Conservation (phyloP, 164 flowering plant species). For the Umbellularia californica region DNA sequence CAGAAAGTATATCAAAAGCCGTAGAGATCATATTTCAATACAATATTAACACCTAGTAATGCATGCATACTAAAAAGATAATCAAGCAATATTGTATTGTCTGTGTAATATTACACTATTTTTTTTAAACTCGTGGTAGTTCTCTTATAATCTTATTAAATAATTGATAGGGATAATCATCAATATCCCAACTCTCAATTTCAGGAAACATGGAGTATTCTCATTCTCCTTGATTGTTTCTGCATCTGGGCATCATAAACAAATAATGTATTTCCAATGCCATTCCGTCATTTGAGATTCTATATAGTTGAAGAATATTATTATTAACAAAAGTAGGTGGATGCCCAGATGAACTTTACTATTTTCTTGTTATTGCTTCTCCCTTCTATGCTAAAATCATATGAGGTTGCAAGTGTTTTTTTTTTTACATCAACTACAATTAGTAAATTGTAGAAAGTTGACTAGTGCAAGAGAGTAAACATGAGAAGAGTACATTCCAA, state of each 20-base stretch:
- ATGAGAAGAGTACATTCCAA: slow-evolving; percentile 4
- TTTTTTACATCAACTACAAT: too few relatives aligned
- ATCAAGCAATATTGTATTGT: background rate
- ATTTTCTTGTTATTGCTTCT: background rate
- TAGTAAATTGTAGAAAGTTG: too few relatives aligned
- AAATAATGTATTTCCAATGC: background rate
- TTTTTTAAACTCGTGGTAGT: background rate
- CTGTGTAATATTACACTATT: background rate
- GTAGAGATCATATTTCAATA: too few relatives aligned
- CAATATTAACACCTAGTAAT: too few relatives aligned
- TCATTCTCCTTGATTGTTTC: too few relatives aligned
- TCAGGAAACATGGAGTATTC: background rate
- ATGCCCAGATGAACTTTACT: background rate
- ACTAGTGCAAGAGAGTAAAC: slow-evolving; percentile 30
- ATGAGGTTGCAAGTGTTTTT: background rate
- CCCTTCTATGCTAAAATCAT: background rate
- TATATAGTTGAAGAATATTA: background rate
- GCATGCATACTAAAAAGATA: background rate
- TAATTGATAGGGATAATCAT: too few relatives aligned
- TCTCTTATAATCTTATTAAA: too few relatives aligned
- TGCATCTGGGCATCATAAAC: too few relatives aligned
- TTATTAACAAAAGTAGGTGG: background rate
- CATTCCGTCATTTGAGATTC: background rate
- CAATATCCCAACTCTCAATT: background rate
- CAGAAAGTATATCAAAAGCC: background rate